Evolutionary conservation across 208 protist genomes (phyloP).

Genomic region (Crithidia bombi): DNA sequence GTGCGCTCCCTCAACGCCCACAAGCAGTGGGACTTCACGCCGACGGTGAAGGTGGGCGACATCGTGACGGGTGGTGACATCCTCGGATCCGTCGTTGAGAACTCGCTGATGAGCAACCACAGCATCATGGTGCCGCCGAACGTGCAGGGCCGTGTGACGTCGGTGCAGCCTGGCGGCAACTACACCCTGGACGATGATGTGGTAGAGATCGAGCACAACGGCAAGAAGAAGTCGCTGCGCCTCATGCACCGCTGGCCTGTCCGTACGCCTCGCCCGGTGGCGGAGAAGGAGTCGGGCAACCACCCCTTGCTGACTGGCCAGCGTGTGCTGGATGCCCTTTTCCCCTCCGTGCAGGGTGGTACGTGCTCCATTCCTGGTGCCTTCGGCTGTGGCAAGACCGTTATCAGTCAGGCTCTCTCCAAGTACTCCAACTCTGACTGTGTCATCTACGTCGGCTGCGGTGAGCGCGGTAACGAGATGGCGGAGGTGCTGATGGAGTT

Average conservation of each 20-base stretch:
- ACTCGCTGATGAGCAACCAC: conserved; percentile 96
- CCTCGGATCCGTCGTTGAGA: conserved; percentile 97
- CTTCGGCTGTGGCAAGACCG: conserved; percentile 99
- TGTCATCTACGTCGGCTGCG: conserved; percentile 99
- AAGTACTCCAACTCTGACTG: conserved; percentile 99
- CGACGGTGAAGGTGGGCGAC: conserved; percentile 95
- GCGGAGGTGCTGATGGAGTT: conserved; percentile 99
- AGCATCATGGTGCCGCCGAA: conserved; percentile 97
- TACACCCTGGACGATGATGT: conserved; percentile 95
- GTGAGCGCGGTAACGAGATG: conserved; percentile 99
- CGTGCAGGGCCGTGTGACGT: conserved; percentile 93
- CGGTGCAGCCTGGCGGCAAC: conserved; percentile 91
- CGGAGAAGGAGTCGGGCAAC: conserved; percentile 96
- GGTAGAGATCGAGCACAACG: conserved; percentile 93
- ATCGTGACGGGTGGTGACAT: conserved; percentile 97
- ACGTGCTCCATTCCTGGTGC: conserved; percentile 99
- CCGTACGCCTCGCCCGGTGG: conserved; percentile 93
- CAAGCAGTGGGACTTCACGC: conserved; percentile 97
- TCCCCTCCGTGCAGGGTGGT: conserved; percentile 99
- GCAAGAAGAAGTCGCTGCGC: conserved; percentile 88
- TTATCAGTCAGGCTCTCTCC: conserved; percentile 99
- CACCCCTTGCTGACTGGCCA: conserved; percentile 99
- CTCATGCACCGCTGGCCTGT: conserved; percentile 99
- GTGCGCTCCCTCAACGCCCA: conserved; percentile 94
- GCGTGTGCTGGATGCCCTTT: conserved; percentile 99